Conservation (phyloP, 1,284 basidiomycete species). For the Cutaneotrichosporon mucoides region DNA sequence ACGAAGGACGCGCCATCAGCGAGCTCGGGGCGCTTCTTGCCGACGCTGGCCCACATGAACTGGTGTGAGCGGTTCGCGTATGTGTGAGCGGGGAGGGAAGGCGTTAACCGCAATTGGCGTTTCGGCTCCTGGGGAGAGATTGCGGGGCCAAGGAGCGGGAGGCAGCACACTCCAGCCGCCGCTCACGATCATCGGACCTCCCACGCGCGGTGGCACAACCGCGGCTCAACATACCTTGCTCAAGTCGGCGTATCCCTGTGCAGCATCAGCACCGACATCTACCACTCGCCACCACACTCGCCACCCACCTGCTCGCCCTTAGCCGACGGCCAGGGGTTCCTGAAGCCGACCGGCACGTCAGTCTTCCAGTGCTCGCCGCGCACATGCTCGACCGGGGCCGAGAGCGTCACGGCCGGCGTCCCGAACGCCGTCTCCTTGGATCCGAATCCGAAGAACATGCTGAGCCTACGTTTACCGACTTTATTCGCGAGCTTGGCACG, state of each 20-base stretch:
- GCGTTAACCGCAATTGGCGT: too few species aligned
- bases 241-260: conserved; percentile 15
- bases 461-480: too few species aligned
- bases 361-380: conserved; percentile 38
- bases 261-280: neutral
- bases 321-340: conserved; percentile 50
- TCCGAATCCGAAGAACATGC: too few species aligned
- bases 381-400: conserved; percentile 4
- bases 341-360: conserved; percentile 40
- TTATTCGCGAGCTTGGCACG: too few species aligned
- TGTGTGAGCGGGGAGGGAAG: neutral
- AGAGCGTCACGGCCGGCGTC: neutral
- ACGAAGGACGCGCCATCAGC: conserved; percentile 16
- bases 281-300: neutral
- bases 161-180: too few species aligned
- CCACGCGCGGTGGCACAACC: too few species aligned
- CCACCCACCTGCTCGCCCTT: conserved; percentile 17
- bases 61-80: neutral
- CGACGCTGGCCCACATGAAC: conserved; percentile 7
- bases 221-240: neutral
- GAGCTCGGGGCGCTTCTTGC: conserved; percentile 28
- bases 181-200: too few species aligned
- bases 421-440: neutral
- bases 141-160: too few species aligned
- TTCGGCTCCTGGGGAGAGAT: neutral